These are phyloP conservation scores for Nepenthes alata DNA, from an alignment of 179 eudicot genomes.

Conservation along the genomic window DNA sequence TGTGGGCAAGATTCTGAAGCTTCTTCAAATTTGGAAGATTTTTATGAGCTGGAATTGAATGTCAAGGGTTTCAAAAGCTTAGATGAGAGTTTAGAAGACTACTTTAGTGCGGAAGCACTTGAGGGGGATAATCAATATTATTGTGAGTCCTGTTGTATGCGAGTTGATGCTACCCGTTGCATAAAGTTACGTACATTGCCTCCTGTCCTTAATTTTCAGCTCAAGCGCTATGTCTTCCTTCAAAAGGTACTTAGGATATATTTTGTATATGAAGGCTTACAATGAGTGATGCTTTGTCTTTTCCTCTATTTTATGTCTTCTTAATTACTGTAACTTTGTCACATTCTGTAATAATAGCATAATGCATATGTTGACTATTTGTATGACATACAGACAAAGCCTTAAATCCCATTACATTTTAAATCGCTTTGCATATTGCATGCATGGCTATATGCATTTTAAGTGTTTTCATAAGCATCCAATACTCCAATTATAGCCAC, in stretches of 20 bases:
- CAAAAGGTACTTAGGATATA: constrained; percentile 52
- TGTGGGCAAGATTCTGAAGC: constrained; percentile 92
- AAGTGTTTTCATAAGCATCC: too few species aligned
- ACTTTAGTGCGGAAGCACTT: constrained; percentile 76
- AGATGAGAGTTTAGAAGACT: constrained; percentile 77
- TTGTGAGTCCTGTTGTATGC: constrained; percentile 68
- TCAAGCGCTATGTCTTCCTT: constrained; percentile 90
- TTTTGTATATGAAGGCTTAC: background rate
- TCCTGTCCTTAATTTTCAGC: constrained; percentile 84
- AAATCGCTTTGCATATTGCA: too few species aligned
- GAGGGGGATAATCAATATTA: constrained; percentile 89
- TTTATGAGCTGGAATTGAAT: constrained; percentile 86
- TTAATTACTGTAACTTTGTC: too few species aligned
- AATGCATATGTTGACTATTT: too few species aligned
- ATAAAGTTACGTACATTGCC: constrained; percentile 84
- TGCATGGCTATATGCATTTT: too few species aligned
- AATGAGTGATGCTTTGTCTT: background rate
- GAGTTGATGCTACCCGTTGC: constrained; percentile 88
- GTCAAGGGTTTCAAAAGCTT: constrained; percentile 80
- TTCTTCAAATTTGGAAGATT: constrained; percentile 81
- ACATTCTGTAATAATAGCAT: too few species aligned
- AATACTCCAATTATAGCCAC: too few species aligned
- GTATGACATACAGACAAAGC: too few species aligned
- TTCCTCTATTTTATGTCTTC: too few species aligned
- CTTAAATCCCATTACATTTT: too few species aligned